These are phyloP conservation scores for Leptodermis oblonga DNA, from an alignment of 257 asterid genomes.

Conservation along the genomic window DNA sequence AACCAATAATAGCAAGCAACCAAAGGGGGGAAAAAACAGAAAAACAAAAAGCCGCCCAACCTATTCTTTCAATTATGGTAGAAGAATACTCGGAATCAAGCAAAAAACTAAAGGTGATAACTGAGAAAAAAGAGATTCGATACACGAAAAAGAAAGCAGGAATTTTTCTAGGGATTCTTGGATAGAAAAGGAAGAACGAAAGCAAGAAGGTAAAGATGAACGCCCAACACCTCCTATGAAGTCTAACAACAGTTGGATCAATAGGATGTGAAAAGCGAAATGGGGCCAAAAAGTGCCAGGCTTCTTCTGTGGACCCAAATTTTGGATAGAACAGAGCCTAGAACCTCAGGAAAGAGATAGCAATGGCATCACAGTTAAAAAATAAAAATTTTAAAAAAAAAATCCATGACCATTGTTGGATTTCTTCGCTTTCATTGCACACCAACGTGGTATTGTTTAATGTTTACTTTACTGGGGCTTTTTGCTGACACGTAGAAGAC, in stretches of 20 bases:
- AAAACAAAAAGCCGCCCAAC: neutral
- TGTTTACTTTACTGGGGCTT: neutral
- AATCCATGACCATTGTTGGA: conserved; percentile 17
- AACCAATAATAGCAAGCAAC: conserved; percentile 12
- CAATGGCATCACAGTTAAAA: too few species aligned
- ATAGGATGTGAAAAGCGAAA: conserved; percentile 3
- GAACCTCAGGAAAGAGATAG: conserved; percentile 28
- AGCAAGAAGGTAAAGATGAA: conserved; percentile 12
- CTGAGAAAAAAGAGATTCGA: conserved; percentile 11
- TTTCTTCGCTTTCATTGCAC: conserved; percentile 1
- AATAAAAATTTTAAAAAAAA: too few species aligned
- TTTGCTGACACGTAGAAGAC: neutral
- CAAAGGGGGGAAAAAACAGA: neutral
- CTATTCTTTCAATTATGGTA: conserved; percentile 7
- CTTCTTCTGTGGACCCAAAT: conserved; percentile 46
- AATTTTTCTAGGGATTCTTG: conserved; percentile 15
- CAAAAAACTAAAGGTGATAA: neutral
- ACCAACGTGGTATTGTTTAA: neutral
- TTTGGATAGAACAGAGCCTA: conserved; percentile 37
- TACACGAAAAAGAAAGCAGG: neutral
- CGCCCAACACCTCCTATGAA: neutral
- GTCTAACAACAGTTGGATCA: neutral
- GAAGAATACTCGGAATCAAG: conserved; percentile 7
- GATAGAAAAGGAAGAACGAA: too few species aligned
- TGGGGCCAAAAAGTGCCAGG: conserved; percentile 36